Percentiles rank a stretch among this genome's conserved stretches.
Conservation (phyloP, 192 early-diverging fungal genomes). For the Phlyctochytrium planicorne region DNA sequence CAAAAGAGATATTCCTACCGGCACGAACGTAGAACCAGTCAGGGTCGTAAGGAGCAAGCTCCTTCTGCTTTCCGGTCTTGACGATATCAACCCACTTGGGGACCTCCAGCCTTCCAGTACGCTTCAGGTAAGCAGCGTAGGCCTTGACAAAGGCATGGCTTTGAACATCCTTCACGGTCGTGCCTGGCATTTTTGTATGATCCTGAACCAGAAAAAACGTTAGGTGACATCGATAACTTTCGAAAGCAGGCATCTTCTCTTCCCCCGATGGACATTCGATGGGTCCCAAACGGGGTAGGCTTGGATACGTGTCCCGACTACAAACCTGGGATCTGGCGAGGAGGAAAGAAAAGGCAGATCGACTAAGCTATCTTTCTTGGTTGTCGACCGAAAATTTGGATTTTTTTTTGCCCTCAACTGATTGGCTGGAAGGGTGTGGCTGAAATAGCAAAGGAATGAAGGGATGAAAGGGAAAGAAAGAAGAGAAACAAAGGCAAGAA, state of each 20-base stretch:
- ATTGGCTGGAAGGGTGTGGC: too few species aligned
- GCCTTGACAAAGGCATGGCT: slow-evolving; percentile 95
- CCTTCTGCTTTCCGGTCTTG: slow-evolving; percentile 97
- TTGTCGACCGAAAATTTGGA: too few species aligned
- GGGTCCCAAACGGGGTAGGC: too few species aligned
- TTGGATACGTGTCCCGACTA: too few species aligned
- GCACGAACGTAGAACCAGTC: slow-evolving; percentile 99
- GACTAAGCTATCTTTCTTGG: too few species aligned
- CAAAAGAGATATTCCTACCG: slow-evolving; percentile 46
- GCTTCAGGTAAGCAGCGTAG: slow-evolving; percentile 99
- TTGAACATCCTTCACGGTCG: slow-evolving; percentile 96
- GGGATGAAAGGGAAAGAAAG: too few species aligned
- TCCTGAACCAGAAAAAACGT: neutral
- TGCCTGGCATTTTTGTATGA: neutral
- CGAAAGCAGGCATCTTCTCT: neutral
- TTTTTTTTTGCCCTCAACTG: too few species aligned
- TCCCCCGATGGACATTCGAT: neutral
- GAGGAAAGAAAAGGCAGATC: too few species aligned
- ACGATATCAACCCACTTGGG: slow-evolving; percentile 99
- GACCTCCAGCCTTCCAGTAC: slow-evolving; percentile 96
- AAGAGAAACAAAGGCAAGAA: too few species aligned
- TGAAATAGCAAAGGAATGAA: too few species aligned
- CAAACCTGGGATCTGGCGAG: too few species aligned
- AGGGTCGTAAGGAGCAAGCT: slow-evolving; percentile 95
- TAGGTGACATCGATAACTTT: neutral